These are phyloP conservation scores for Zasmidium cellare DNA, from an alignment of 2,329 filamentous ascomycete species.

Conservation along the genomic window DNA sequence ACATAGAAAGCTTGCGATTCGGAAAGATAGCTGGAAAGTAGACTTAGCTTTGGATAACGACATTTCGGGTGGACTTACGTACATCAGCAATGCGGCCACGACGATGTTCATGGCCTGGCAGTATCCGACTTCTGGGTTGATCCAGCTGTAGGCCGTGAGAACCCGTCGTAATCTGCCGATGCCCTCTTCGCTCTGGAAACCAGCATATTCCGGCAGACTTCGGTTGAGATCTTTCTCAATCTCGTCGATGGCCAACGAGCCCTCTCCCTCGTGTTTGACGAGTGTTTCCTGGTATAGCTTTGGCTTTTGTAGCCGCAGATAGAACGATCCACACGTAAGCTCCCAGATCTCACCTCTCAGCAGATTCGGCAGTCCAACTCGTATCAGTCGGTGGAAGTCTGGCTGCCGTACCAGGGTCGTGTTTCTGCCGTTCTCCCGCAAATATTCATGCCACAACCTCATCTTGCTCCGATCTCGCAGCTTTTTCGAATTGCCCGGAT, in stretches of 20 bases:
- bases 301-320: constrained; percentile 81
- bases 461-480: constrained; percentile 95
- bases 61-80: constrained; percentile 34
- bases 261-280: constrained; percentile 76
- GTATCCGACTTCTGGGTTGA: constrained; percentile 91
- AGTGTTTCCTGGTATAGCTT: constrained; percentile 82
- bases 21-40: constrained; percentile 73
- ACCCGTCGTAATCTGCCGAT: constrained; percentile 87
- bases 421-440: constrained; percentile 89
- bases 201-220: constrained; percentile 93
- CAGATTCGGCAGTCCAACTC: constrained; percentile 90
- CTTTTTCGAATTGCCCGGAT: constrained; percentile 93
- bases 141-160: constrained; percentile 96
- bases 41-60: constrained; percentile 19
- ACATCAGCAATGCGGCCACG: constrained; percentile 92
- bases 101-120: constrained; percentile 99
- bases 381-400: constrained; percentile 95
- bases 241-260: constrained; percentile 95
- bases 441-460: constrained; percentile 94
- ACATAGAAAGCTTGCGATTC: constrained; percentile 95
- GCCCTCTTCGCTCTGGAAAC: constrained; percentile 94
- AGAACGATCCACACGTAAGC: constrained; percentile 86
- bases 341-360: constrained; percentile 96
- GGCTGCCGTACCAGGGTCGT: constrained; percentile 89
- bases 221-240: constrained; percentile 98